Evolutionary conservation across 768 basidiomycete species (phyloP), one percentile per base, ranked within the genome.

Genomic region (Artomyces pyxidatus): DNA sequence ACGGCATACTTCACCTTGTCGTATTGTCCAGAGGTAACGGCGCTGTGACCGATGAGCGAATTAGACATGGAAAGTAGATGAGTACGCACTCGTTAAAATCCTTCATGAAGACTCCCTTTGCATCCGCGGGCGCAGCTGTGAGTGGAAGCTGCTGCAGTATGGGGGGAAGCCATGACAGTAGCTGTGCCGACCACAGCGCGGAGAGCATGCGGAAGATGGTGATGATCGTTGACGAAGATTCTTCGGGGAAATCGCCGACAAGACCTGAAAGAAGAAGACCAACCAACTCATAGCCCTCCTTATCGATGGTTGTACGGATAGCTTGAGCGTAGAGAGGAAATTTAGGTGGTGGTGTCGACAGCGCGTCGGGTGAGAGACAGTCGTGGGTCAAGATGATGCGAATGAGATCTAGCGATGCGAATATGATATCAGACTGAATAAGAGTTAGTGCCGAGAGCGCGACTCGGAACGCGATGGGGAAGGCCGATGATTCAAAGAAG

Each of bases 221-320:
- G 48, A 90, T 80, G 39, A 94, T 83, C 29, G 71, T 63, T 8
- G 85, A 74, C 6, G 81, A 72, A 3, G 83, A 76, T 50, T 97
- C 95, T 61, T 91, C 91, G 3, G 90, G 89, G 63, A 94, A 98
- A 52, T 87, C 84, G 19, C 85, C 82, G 4, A 89, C 81, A 23
- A 97, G 71, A 3, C 96, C 95, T 17, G 74, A 68, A 45, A 98
- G 69, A 25, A 92, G 63, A 54, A 78, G 78, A 12, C 76, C 75
- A 14, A 88, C 62, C 14, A 98, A 72, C 57, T 79, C 76, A 47
- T 77, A 75, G 3, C 92, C 91, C 62, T 88, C 81, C 53, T 81
- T 80, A 47, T 78, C 73, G 40, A 93, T 64, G 29, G 79, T 75
- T 3, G 64, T 65, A 25, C 72, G 73, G 57, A 92, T 87, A 37